These are phyloP conservation scores for Dryadomyces sulphureus DNA, from an alignment of 2,329 filamentous ascomycete genomes.

Conservation along the genomic window DNA sequence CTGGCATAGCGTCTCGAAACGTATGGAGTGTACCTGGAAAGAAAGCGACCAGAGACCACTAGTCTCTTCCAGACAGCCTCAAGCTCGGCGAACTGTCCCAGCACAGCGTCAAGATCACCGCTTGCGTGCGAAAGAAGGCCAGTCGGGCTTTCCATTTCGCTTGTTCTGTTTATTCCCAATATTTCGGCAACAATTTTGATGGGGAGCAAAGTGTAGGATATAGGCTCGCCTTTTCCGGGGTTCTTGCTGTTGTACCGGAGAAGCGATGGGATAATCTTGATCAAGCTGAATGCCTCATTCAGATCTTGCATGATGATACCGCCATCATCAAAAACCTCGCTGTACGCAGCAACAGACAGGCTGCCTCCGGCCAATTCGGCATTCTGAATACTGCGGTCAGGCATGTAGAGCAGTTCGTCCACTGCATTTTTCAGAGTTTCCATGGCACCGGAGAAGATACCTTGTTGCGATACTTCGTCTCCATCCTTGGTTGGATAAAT, in stretches of 20 bases:
- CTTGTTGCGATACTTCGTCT: no score
- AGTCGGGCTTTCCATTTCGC: background rate
- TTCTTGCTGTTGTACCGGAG: background rate
- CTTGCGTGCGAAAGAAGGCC: background rate
- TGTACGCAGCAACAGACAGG: background rate
- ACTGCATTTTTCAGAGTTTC: background rate
- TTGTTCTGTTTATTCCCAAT: background rate
- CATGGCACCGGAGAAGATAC: background rate
- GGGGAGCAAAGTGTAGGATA: conserved; percentile 1
- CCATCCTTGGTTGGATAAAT: background rate
- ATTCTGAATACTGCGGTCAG: no score
- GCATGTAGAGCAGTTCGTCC: conserved; percentile 1
- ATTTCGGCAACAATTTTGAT: background rate
- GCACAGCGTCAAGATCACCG: background rate
- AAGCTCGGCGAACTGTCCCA: no score
- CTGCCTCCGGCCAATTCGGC: background rate
- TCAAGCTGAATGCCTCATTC: conserved; percentile 1
- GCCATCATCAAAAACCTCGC: background rate
- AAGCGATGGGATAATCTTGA: conserved; percentile 2
- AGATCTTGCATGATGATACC: conserved; percentile 1
- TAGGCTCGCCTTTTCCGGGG: conserved; percentile 1
- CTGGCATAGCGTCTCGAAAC: no score
- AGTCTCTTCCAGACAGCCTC: no score
- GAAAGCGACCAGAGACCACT: no score
- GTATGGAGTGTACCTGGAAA: no score